These are phyloP conservation scores for Plasmodium coatneyi DNA, from an alignment of 169 alveolate species.

Conservation along the genomic window DNA sequence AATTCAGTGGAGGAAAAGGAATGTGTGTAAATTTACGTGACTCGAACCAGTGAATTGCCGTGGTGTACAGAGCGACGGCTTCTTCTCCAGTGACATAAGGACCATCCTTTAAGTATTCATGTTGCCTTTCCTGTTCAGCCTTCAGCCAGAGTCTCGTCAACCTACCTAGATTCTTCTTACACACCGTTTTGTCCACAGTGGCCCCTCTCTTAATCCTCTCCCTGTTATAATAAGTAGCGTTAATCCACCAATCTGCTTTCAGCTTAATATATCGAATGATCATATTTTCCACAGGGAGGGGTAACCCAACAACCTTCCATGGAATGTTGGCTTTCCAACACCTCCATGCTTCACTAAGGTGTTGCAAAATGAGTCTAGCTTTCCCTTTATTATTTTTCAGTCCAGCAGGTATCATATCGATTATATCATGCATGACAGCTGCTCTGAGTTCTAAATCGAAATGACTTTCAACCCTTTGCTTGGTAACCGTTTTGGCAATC, in stretches of 20 bases:
- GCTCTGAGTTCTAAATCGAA: constrained; percentile 99
- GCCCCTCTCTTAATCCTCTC: constrained; percentile 99
- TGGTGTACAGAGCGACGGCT: constrained; percentile 99
- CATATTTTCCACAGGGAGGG: constrained; percentile 99
- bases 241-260: constrained; percentile 99
- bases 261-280: constrained; percentile 97
- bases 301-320: constrained; percentile 99
- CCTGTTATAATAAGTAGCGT: constrained; percentile 99
- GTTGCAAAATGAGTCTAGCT: constrained; percentile 98
- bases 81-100: constrained; percentile 99
- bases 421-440: constrained; percentile 99
- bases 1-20: constrained; percentile 99
- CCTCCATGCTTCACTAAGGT: constrained; percentile 99
- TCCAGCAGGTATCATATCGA: constrained; percentile 99
- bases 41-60: constrained; percentile 99
- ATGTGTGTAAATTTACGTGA: constrained; percentile 98
- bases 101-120: constrained; percentile 98
- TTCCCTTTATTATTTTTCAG: constrained; percentile 95
- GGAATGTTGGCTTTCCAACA: constrained; percentile 99
- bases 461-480: constrained; percentile 99
- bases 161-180: constrained; percentile 99
- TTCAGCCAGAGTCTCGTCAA: constrained; percentile 99
- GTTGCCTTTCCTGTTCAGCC: constrained; percentile 99
- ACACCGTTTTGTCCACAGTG: constrained; percentile 99
- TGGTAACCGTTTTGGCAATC: constrained; percentile 98